Evolutionary conservation across 768 basidiomycete genomes (phyloP).

Genomic region (Calocera viscosa): DNA sequence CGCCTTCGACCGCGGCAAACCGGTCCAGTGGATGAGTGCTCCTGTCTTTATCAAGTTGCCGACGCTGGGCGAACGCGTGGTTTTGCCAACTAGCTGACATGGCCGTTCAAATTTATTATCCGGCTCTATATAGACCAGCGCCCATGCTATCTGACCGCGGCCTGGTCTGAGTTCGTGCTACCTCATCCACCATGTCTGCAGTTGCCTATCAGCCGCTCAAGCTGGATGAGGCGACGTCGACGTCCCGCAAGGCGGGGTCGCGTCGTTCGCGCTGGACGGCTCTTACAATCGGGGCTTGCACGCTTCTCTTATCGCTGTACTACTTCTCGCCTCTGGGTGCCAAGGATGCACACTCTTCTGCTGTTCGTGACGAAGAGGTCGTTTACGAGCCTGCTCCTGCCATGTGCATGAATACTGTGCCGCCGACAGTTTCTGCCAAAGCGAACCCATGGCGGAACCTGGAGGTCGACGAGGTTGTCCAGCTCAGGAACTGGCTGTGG

Average conservation of each 20-base stretch:
- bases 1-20: no score
- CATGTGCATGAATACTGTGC: neutral
- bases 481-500: constrained; percentile 38
- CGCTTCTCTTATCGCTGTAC: neutral
- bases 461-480: constrained; percentile 32
- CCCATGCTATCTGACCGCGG: no score
- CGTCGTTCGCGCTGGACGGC: neutral
- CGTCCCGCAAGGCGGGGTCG: neutral
- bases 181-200: neutral
- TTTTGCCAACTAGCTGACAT: no score
- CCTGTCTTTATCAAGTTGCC: no score
- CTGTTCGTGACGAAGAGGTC: neutral
- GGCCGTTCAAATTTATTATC: no score
- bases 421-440: neutral
- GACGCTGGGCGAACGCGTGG: no score
- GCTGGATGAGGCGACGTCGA: neutral
- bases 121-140: no score
- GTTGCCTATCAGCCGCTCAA: neutral
- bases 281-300: neutral
- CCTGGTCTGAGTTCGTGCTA: no score
- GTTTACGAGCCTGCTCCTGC: neutral
- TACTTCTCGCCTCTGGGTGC: neutral
- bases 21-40: no score
- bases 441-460: constrained; percentile 44
- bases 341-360: neutral